A percentile compares a stretch with the other conserved stretches of the same genome.
Conservation (phyloP, 1,284 basidiomycete genomes). For the Bondarzewia mesenterica region DNA sequence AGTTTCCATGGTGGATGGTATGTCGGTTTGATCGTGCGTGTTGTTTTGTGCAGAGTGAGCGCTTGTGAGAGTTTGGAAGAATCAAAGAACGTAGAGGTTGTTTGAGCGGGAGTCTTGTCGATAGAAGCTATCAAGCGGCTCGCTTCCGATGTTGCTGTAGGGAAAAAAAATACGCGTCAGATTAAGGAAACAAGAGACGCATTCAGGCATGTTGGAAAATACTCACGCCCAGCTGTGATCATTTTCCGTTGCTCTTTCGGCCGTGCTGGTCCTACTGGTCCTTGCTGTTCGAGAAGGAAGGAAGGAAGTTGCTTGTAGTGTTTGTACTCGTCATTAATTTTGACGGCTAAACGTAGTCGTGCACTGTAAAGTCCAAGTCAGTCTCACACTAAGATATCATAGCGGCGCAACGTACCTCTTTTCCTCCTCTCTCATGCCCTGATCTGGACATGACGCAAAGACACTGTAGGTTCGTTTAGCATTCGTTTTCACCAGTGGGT, state of each 20-base stretch:
- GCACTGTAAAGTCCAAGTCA: slow-evolving; percentile 37
- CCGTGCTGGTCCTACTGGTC: slow-evolving; percentile 68
- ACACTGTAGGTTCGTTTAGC: slow-evolving; percentile 64
- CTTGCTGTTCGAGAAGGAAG: slow-evolving; percentile 76
- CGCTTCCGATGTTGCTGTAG: slow-evolving; percentile 38
- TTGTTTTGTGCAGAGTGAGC: slow-evolving; percentile 84
- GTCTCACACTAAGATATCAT: no score
- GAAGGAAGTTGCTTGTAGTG: slow-evolving; percentile 83
- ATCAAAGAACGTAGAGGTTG: slow-evolving; percentile 60
- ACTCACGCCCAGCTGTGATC: slow-evolving; percentile 67
- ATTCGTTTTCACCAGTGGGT: slow-evolving; percentile 50
- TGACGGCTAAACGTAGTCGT: slow-evolving; percentile 58
- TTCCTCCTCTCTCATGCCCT: slow-evolving; percentile 57
- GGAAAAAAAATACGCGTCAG: neutral
- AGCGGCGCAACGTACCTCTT: slow-evolving; percentile 53
- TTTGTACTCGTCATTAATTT: slow-evolving; percentile 83
- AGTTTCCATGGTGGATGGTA: slow-evolving; percentile 98
- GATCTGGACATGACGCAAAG: slow-evolving; percentile 58
- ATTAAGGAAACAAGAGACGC: slow-evolving; percentile 7
- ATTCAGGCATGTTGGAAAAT: neutral
- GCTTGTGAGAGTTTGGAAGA: slow-evolving; percentile 72
- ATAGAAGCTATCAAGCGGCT: slow-evolving; percentile 61
- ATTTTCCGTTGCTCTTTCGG: slow-evolving; percentile 57
- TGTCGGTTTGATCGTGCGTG: slow-evolving; percentile 85
- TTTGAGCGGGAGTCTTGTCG: slow-evolving; percentile 55